These are phyloP conservation scores for Ganoderma leucocontextum DNA, from an alignment of 1,284 basidiomycete species.

Conservation along the genomic window DNA sequence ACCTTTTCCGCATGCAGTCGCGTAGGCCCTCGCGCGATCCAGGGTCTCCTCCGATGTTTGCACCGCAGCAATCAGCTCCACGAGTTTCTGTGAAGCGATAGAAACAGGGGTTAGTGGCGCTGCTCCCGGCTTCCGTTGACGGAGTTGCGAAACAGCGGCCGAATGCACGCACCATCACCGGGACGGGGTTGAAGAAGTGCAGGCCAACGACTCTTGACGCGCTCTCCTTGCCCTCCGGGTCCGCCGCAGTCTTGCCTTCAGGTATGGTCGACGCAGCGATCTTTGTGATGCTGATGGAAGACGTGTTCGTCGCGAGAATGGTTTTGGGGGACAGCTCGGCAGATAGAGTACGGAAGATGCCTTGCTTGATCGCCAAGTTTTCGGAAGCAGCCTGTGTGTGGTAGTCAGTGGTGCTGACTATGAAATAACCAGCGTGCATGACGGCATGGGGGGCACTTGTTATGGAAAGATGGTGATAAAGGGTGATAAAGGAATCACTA, in stretches of 20 bases:
- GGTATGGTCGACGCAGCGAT: constrained; percentile 82
- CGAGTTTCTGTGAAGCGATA: constrained; percentile 72
- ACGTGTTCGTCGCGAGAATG: constrained; percentile 94
- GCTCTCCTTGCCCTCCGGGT: constrained; percentile 66
- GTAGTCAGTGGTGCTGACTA: neutral
- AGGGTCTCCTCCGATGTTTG: constrained; percentile 88
- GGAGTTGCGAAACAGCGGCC: neutral
- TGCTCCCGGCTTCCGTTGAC: neutral
- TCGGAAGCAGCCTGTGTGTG: constrained; percentile 85
- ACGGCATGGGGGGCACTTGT: neutral
- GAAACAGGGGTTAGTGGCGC: constrained; percentile 7
- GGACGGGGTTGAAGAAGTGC: constrained; percentile 97
- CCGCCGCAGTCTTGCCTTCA: constrained; percentile 61
- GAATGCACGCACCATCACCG: constrained; percentile 79
- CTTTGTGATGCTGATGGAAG: constrained; percentile 94
- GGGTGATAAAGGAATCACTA: neutral
- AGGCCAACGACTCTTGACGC: constrained; percentile 82
- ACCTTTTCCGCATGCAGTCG: constrained; percentile 92
- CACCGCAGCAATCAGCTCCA: constrained; percentile 91
- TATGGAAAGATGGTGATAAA: neutral
- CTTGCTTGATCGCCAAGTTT: constrained; percentile 81
- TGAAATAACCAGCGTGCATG: neutral
- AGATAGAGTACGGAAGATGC: constrained; percentile 80
- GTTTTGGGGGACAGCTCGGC: constrained; percentile 74
- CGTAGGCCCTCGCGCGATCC: constrained; percentile 83